A percentile compares a stretch with the other conserved stretches of the same genome.
phyloP scores from a whole-genome alignment of 495 filamentous ascomycete genomes.

The Penicillium flavigenum region DNA sequence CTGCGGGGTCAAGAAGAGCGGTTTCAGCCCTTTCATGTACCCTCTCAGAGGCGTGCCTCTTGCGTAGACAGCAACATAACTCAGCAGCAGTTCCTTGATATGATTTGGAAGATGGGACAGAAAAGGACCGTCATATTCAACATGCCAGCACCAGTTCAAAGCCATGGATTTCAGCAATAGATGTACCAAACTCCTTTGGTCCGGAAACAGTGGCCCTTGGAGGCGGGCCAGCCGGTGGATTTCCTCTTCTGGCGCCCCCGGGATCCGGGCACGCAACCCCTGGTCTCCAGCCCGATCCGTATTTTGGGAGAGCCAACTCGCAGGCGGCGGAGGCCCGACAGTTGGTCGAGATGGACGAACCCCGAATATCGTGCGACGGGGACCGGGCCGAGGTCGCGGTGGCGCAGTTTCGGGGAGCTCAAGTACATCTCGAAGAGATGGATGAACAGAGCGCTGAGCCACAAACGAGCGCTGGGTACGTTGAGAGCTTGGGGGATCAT shows the following conservation, averaged over 20 bases:
- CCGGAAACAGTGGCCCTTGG: slow-evolving; percentile 43
- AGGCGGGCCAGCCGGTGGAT: slow-evolving; percentile 43
- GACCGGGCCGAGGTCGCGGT: slow-evolving; percentile 59
- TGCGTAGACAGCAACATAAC: slow-evolving; percentile 59
- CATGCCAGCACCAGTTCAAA: slow-evolving; percentile 66
- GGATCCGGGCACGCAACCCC: slow-evolving; percentile 6
- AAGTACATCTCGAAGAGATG: slow-evolving; percentile 58
- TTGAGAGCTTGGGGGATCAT: slow-evolving; percentile 16
- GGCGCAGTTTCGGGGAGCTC: slow-evolving; percentile 69
- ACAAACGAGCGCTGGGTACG: slow-evolving; percentile 17
- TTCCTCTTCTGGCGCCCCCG: slow-evolving; percentile 12
- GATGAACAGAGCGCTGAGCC: slow-evolving; percentile 50
- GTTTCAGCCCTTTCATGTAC: slow-evolving; percentile 32
- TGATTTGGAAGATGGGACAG: slow-evolving; percentile 61
- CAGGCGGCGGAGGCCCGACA: slow-evolving; percentile 68
- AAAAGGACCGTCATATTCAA: slow-evolving; percentile 64
- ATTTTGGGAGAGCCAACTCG: slow-evolving; percentile 62
- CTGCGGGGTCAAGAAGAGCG: slow-evolving; percentile 26
- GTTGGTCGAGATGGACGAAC: slow-evolving; percentile 49
- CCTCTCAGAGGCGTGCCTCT: slow-evolving; percentile 28
- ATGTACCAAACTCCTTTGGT: slow-evolving; percentile 54
- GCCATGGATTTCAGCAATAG: slow-evolving; percentile 59
- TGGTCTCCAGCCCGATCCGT: slow-evolving; percentile 11
- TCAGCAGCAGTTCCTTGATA: slow-evolving; percentile 60
- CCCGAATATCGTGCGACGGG: slow-evolving; percentile 37